Percentiles rank a stretch among this genome's conserved stretches.
These are phyloP conservation scores for Litsea cubeba DNA, from an alignment of 164 flowering plant genomes.

Conservation along the genomic window DNA sequence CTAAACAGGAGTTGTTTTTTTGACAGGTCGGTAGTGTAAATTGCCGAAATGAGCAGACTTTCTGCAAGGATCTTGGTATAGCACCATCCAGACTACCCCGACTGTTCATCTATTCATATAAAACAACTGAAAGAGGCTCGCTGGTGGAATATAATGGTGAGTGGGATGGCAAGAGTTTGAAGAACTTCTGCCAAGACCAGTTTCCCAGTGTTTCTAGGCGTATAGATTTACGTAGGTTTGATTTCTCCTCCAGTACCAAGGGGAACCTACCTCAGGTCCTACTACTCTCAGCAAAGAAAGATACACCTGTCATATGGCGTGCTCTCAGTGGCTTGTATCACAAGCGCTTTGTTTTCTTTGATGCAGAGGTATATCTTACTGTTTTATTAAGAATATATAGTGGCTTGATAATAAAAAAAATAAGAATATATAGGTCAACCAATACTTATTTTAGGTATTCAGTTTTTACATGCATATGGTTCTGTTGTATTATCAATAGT, in stretches of 20 bases:
- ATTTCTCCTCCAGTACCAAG: conserved; percentile 22
- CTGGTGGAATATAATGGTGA: conserved; percentile 74
- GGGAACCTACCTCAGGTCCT: conserved; percentile 55
- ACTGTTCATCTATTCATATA: conserved; percentile 60
- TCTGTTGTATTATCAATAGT: too few species aligned
- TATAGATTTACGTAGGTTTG: conserved; percentile 38
- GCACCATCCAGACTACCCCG: conserved; percentile 42
- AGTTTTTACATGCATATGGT: too few species aligned
- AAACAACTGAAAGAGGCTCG: conserved; percentile 48
- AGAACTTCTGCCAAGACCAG: conserved; percentile 61
- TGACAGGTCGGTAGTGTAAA: conserved; percentile 73
- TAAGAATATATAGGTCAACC: too few species aligned
- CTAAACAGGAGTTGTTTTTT: not conserved
- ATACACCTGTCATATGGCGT: conserved; percentile 93
- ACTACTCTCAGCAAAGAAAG: conserved; percentile 83
- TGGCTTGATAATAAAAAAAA: too few species aligned
- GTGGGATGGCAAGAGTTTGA: conserved; percentile 42
- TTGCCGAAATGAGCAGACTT: conserved; percentile 52
- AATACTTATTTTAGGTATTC: too few species aligned
- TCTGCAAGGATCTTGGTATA: conserved; percentile 68
- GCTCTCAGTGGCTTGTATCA: conserved; percentile 76
- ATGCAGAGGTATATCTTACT: conserved; percentile 52
- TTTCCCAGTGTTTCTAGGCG: conserved; percentile 78
- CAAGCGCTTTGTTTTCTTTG: conserved; percentile 59
- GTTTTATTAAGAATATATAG: not conserved